Conservation (phyloP, 805 yeast genomes). For the Soucietia sequanensis region DNA sequence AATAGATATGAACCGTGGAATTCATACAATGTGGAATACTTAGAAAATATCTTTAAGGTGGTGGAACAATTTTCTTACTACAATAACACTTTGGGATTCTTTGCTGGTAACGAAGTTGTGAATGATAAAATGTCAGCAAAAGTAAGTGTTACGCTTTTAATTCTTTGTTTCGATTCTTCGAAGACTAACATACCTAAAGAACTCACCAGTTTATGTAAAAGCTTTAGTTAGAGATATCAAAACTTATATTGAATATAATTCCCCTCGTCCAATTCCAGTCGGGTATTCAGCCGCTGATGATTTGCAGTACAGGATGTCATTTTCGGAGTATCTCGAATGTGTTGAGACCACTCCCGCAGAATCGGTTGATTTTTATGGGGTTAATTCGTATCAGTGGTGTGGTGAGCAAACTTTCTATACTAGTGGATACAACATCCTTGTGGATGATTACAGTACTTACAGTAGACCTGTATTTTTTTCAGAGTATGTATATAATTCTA, state of each 20-base stretch:
- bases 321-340: slow-evolving; percentile 81
- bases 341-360: slow-evolving; percentile 50
- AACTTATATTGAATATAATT: slow-evolving; percentile 55
- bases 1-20: slow-evolving; percentile 95
- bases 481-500: slow-evolving; percentile 53
- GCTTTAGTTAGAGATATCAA: slow-evolving; percentile 82
- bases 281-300: slow-evolving; percentile 98
- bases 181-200: slow-evolving; percentile 8
- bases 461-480: slow-evolving; percentile 82
- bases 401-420: slow-evolving; percentile 81
- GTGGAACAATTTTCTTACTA: slow-evolving; percentile 79
- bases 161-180: background rate
- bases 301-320: slow-evolving; percentile 66
- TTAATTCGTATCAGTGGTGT: slow-evolving; percentile 82
- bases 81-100: slow-evolving; percentile 86
- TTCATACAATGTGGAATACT: slow-evolving; percentile 67
- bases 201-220: slow-evolving; percentile 74
- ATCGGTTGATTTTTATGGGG: slow-evolving; percentile 77
- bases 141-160: slow-evolving; percentile 7
- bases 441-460: slow-evolving; percentile 65
- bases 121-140: slow-evolving; percentile 75
- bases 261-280: slow-evolving; percentile 73
- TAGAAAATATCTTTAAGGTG: slow-evolving; percentile 73
- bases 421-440: slow-evolving; percentile 68
- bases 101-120: slow-evolving; percentile 89